Base-by-base conservation (phyloP, 371 early-diverging fungal genomes). In the Lichtheimia ramosa region DNA sequence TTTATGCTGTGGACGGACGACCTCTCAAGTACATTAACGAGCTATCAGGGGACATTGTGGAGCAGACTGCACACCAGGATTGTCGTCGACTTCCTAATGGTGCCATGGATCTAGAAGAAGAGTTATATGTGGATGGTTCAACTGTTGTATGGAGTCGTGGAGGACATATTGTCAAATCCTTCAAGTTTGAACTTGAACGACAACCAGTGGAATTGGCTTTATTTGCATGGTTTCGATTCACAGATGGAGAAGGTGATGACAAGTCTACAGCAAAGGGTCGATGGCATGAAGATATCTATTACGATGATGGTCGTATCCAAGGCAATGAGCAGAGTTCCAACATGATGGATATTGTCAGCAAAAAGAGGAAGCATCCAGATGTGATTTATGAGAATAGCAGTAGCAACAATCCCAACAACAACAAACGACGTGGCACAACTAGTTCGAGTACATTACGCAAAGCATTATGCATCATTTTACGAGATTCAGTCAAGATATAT, bases 171-270 rank as follows among this genome's bases (percentile, higher is more conserved):
- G 23, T 61, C 14, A 52, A 61, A 23, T 51, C 62, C 5, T 27
- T 66, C 27, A 59, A 61, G 40, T 62, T 58, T 18, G 49, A 58
- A 27, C 18, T 25, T 16, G 43, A 58, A 49, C 39, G 54, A 16
- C 60, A 59, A 28, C 59, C 55, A 16, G 58, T 66, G 18, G 51
- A 61, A 24, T 24, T 58, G 15, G 66, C 66, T 16, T 39, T 57
- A 10, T 66, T 66, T 58, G 66, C 59, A 12, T 66, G 66, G 66
- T 66, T 66, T 54, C 66, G 60, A 14, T 61, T 58, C n/a, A 34
- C 55, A 48, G 23, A 18, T 16, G 34, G 34, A 8, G 34, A 34
- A 4, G 3, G 25, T 1, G 55, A 54, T 15, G 48, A 49, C 20
- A 14, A 2, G 2, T 15, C 34, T 2, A 10, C 53, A 14, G 15